Evolutionary conservation across 2,329 filamentous ascomycete species (phyloP), one percentile per base, ranked within the genome.

Genomic region (Tolypocladium tropicale): DNA sequence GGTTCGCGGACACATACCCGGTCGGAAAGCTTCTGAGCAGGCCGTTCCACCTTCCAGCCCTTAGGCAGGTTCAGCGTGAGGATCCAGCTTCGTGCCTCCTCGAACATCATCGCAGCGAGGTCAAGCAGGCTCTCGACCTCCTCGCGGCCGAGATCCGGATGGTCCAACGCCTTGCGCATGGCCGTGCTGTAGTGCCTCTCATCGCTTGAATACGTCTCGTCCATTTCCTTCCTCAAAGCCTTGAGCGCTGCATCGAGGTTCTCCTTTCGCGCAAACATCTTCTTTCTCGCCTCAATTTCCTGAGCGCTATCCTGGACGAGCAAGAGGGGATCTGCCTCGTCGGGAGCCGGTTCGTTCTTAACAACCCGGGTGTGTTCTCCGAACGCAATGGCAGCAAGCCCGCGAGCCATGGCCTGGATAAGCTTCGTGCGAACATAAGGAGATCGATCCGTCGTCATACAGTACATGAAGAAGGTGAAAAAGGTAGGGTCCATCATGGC

Each of bases 261-360:
- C 63, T 81, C 78, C 61, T 84, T 83, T 61, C 82, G 81, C 57
- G 82, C 80, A 68, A 84, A 85, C 74, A 83, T 81, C 65, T 84
- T 80, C 55, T 79, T 80, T 33, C 73, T 66, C 49, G 84, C 85
- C 62, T 81, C 83, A 12, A 83, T 82, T 62, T 80, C 73, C 54
- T 73, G 65, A 2, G 68, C 71, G 60, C 69, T 73, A 25, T 75
- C 72, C 57, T 76, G 73, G 2, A 76, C 68, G 33, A 76, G 67
- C n/a, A 76, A 61, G 10, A 75, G 63, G 9, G 70, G 67, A 16
- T 71, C 71, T 36, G 64, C 69, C 30, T 72, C 72, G 30, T 73
- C 70, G 28, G 65, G 61, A 6, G 66, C 63, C 51, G 70, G 68
- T 55, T 72, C 71, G 46, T 69, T 69, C 59, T 74, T 75, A 62